Conservation (phyloP, 2,329 filamentous ascomycete genomes). For the Tothia fuscella region DNA sequence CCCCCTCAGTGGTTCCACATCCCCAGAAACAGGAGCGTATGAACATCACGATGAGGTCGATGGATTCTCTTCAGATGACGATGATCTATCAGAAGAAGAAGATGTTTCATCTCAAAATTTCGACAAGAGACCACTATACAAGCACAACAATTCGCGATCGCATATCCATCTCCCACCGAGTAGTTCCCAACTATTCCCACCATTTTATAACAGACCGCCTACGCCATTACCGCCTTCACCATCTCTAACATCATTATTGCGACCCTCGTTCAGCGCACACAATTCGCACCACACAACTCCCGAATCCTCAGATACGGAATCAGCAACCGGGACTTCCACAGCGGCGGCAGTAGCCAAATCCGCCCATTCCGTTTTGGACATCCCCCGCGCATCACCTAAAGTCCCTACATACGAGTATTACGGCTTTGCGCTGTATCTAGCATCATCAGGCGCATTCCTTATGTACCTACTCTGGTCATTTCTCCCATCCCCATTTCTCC, state of each 20-base stretch:
- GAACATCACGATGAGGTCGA: not conserved
- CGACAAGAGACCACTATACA: constrained; percentile 24
- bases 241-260: constrained; percentile 79
- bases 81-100: constrained; percentile 17
- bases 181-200: constrained; percentile 47
- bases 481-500: constrained; percentile 80
- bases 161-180: constrained; percentile 30
- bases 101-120: constrained; percentile 16
- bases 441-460: constrained; percentile 68
- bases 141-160: constrained; percentile 31
- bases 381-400: constrained; percentile 77
- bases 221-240: constrained; percentile 88
- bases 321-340: constrained; percentile 18
- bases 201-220: constrained; percentile 95
- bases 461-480: constrained; percentile 74
- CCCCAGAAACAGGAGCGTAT: constrained; percentile 25
- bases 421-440: constrained; percentile 91
- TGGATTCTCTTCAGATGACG: constrained; percentile 15
- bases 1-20: constrained; percentile 28
- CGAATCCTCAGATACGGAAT: constrained; percentile 77
- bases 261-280: constrained; percentile 47
- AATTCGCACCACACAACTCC: constrained; percentile 80
- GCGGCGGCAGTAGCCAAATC: constrained; percentile 36
- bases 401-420: constrained; percentile 99
- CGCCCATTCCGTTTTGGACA: constrained; percentile 46